Percentiles rank a stretch among this genome's conserved stretches.
Evolutionary conservation across 352 stramenopile species (phyloP).

Genomic region (Phytopythium litorale): DNA sequence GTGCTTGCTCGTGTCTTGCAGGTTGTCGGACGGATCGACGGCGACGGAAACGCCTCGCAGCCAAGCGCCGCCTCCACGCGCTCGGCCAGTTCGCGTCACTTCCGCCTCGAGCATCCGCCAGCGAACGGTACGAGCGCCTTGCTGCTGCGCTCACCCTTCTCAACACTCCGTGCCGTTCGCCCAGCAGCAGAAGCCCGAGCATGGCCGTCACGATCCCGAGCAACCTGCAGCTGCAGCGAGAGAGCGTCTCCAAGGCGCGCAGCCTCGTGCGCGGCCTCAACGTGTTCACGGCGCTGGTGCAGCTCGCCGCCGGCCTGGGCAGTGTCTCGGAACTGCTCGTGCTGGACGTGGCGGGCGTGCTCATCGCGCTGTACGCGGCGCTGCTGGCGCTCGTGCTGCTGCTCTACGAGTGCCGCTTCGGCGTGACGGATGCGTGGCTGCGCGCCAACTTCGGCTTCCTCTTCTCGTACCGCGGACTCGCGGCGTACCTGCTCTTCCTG

Average conservation of each 20-base stretch:
- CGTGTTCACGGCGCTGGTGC: constrained; percentile 32
- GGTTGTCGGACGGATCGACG: background rate
- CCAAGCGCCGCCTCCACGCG: background rate
- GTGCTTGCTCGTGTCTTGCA: background rate
- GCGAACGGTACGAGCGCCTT: background rate
- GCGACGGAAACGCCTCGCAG: background rate
- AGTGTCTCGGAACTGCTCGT: constrained; percentile 35
- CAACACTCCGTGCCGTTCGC: background rate
- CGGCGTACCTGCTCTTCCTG: constrained; percentile 51
- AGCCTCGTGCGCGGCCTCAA: constrained; percentile 33
- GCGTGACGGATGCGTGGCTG: constrained; percentile 35
- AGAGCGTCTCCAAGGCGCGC: constrained; percentile 25
- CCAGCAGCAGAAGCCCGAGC: background rate
- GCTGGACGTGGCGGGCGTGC: constrained; percentile 30
- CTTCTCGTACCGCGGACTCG: constrained; percentile 48
- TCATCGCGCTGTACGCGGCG: constrained; percentile 51
- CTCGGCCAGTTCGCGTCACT: background rate
- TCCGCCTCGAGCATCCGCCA: background rate
- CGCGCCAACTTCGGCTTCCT: constrained; percentile 61
- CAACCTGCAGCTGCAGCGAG: constrained; percentile 15
- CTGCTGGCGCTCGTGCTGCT: constrained; percentile 46
- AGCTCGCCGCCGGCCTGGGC: constrained; percentile 37
- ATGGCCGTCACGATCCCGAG: constrained; percentile 8
- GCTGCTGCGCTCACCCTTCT: background rate
- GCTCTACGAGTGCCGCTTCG: constrained; percentile 51